These are phyloP conservation scores for Rhizopus sp. DNA, from an alignment of 371 early-diverging fungal genomes.

Conservation along the genomic window DNA sequence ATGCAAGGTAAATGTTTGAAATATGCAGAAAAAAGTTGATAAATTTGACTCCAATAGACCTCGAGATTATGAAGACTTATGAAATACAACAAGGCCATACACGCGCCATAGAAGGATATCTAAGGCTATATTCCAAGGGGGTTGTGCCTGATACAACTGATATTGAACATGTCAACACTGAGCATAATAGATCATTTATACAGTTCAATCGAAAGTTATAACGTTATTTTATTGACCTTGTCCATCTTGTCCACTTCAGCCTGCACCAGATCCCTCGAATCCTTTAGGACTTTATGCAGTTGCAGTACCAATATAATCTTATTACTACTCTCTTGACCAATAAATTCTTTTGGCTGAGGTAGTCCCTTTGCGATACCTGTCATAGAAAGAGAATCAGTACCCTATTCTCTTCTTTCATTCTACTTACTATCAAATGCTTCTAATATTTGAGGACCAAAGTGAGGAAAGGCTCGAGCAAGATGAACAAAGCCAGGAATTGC, in stretches of 20 bases:
- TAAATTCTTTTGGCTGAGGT: constrained; percentile 42
- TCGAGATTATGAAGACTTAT: constrained; percentile 7
- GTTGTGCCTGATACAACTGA: not conserved
- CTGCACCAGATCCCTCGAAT: constrained; percentile 35
- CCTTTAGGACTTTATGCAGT: constrained; percentile 38
- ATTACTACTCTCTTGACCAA: constrained; percentile 45
- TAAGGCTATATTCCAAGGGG: constrained; percentile 19
- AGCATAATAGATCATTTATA: constrained; percentile 22
- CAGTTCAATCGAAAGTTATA: constrained; percentile 16
- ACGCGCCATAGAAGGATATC: constrained; percentile 21
- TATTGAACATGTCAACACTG: not conserved
- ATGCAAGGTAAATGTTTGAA: constrained; percentile 11
- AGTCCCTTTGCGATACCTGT: constrained; percentile 40
- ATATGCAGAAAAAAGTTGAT: not conserved
- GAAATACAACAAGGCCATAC: constrained; percentile 24
- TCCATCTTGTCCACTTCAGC: constrained; percentile 30
- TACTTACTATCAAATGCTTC: constrained; percentile 38
- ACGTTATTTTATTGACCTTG: constrained; percentile 36
- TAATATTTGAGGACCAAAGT: constrained; percentile 39
- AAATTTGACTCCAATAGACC: constrained; percentile 1
- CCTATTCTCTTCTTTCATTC: not conserved
- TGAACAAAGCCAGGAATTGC: constrained; percentile 47
- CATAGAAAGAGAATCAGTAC: not conserved
- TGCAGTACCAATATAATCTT: constrained; percentile 47
- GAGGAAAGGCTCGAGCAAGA: constrained; percentile 48